Evolutionary conservation across 2,329 filamentous ascomycete species (phyloP).

Genomic region (Fusarium ambrosium): DNA sequence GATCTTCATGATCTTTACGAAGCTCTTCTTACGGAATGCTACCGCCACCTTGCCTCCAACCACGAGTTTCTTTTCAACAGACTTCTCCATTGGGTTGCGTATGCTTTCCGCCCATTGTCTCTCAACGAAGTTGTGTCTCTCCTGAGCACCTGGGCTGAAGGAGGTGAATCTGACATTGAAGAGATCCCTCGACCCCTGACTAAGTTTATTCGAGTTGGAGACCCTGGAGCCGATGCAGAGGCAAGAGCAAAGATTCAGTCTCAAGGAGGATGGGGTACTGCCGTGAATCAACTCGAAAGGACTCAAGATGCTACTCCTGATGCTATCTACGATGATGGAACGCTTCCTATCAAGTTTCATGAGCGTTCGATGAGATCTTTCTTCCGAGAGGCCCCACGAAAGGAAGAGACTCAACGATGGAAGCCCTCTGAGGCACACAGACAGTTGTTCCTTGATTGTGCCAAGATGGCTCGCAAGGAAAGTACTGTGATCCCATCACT

Average conservation of each 20-base stretch:
- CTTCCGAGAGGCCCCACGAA: slow-evolving; percentile 34
- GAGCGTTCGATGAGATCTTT: slow-evolving; percentile 49
- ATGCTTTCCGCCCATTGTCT: slow-evolving; percentile 40
- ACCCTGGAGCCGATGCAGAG: slow-evolving; percentile 44
- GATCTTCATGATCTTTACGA: slow-evolving; percentile 47
- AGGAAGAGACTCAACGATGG: slow-evolving; percentile 24
- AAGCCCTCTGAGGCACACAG: slow-evolving; percentile 45
- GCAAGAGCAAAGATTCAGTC: slow-evolving; percentile 22
- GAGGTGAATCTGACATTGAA: slow-evolving; percentile 43
- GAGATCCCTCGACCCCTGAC: slow-evolving; percentile 44
- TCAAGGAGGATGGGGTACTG: slow-evolving; percentile 20
- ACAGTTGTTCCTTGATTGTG: slow-evolving; percentile 42
- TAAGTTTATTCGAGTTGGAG: slow-evolving; percentile 47
- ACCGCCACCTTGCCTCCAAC: slow-evolving; percentile 36
- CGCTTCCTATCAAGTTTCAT: slow-evolving; percentile 46
- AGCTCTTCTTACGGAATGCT: slow-evolving; percentile 42
- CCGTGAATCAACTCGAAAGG: slow-evolving; percentile 40
- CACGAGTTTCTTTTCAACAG: slow-evolving; percentile 36
- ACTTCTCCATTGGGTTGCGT: slow-evolving; percentile 48
- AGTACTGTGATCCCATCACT: slow-evolving; percentile 4
- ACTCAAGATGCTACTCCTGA: slow-evolving; percentile 26
- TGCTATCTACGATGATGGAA: slow-evolving; percentile 43
- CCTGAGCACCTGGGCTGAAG: slow-evolving; percentile 29
- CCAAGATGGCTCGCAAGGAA: slow-evolving; percentile 25
- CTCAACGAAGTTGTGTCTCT: slow-evolving; percentile 44